Evolutionary conservation across 73 alveolate genomes (phyloP).

Genomic region (Durusdinium trenchii): DNA sequence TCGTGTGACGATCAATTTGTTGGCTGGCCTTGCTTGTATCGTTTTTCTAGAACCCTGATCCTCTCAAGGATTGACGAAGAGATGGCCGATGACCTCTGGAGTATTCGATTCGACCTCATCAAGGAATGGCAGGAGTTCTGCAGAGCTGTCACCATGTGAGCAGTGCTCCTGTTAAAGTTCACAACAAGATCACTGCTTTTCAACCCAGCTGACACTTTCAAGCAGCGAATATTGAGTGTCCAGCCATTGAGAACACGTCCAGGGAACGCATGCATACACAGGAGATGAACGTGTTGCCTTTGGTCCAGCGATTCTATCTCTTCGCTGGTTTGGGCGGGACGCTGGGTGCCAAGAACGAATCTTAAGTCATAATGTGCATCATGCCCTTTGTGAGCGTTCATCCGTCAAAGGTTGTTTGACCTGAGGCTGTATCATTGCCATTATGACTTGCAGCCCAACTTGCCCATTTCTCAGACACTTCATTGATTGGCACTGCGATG

Average conservation of each 20-base stretch:
- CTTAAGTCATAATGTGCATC: neutral
- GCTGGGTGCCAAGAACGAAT: neutral
- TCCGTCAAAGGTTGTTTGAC: neutral
- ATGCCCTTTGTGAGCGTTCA: neutral
- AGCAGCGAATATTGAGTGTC: neutral
- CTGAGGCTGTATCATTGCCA: slow-evolving; percentile 93
- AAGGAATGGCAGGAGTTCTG: slow-evolving; percentile 82
- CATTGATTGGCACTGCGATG: no score
- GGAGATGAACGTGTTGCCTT: slow-evolving; percentile 89
- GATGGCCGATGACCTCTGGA: slow-evolving; percentile 77
- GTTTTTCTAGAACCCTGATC: no score
- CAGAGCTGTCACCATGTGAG: no score
- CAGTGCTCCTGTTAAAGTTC: neutral
- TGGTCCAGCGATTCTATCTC: slow-evolving; percentile 94
- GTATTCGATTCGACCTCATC: slow-evolving; percentile 73
- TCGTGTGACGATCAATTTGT: no score
- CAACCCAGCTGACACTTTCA: no score
- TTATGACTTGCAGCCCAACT: slow-evolving; percentile 92
- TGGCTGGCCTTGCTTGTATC: no score
- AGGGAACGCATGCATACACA: neutral
- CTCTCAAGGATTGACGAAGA: slow-evolving; percentile 47
- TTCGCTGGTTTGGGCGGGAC: slow-evolving; percentile 91
- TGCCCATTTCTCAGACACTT: neutral
- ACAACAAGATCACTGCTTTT: no score
- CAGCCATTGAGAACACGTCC: neutral